Evolutionary conservation across 2,329 filamentous ascomycete species (phyloP), one percentile per base, ranked within the genome.

Genomic region (Stemphylium lycopersici): DNA sequence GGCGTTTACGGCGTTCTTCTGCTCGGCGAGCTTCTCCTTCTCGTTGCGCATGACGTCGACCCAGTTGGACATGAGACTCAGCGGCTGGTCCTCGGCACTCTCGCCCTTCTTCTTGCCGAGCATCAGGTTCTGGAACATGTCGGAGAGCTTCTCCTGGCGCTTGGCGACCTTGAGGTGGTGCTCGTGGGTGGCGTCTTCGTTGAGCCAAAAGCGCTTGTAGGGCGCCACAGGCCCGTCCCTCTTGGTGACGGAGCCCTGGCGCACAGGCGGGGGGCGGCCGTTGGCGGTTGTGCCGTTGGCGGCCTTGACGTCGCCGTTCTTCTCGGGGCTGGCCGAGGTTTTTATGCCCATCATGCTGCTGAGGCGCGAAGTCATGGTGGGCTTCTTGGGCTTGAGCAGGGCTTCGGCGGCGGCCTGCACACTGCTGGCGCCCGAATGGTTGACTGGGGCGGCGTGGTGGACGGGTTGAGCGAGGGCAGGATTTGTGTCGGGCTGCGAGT

Each of bases 1-100:
- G 69, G 89, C 90, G 70, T 88, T 90, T 0, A 89, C 89, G 20
- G 85, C 86, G 73, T 89, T 95, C 78, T 89, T 91, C 67, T 96
- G 91, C 34, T 84, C 79, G 1, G 87, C 87, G 47, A 87, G 75
- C 71, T 83, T 85, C 56, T 96, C 91, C 74, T 91, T 92, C 75
- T 97, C 93, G 63, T 86, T 89, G 73, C 92, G 91, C 65, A 97
- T 83, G 59, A 96, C 93, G 74, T 97, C 93, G 51, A 97, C 93
- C 93, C 93, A 98, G 66, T 87, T 93, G 24, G 93, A 95, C 79
- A 98, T 95, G 51, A 99, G 83, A 6, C 93, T 98, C 40, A 98
- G 80, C 62, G 96, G 91, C 70, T 91, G 86, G 57, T 95, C 90
- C 24, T 84, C 81, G 58, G 86, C 82, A 16, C 80, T 79, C 13